Evolutionary conservation across 345 rosid species (phyloP), one percentile per base, ranked within the genome.

Genomic region (Gossypium longicalyx): DNA sequence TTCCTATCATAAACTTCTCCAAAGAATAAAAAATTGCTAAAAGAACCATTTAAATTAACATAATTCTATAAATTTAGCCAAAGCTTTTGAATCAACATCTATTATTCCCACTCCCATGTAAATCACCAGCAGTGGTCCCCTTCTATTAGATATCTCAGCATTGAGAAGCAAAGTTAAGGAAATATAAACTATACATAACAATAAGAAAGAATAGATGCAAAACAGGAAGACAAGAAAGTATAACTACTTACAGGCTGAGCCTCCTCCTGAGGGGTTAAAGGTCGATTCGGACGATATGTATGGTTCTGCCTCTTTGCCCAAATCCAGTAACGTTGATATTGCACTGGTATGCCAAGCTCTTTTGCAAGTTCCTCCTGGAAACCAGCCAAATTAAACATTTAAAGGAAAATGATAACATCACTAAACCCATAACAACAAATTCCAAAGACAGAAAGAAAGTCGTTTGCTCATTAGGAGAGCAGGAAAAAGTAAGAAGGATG

Each of bases 291-390:
- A 79, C 99, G 98, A 77, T 90, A 93, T 7, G 99, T 95, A 82
- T 93, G 94, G 85, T 95, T 93, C 78, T 90, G 98, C 64, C 98
- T 85, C 92, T 95, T 95, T 62, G 97, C 98, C 99, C 99, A 95
- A 64, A 89, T 82, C 99, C 99, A 95, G 76, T 86, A 95, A 53
- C 98, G 87, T 79, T 89, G 99, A 85, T 72, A 88, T 74, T 89
- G 93, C 70, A 95, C 89, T 9, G 99, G 97, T 68, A 95, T 83
- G 60, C 94, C 97, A 73, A 93, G 91, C 79, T 89, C 99, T 84
- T 86, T 93, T 34, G 98, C 99, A 74, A 95, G 87, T 69, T 95
- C 98, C 83, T 95, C 98, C 99, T 95, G 86, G 7, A 15, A 72
- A 60, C 41, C 71, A 82, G 61, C 59, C 64, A 43, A 67, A 22